Conservation (phyloP, 2,329 filamentous ascomycete species). For the Stemphylium lycopersici region DNA sequence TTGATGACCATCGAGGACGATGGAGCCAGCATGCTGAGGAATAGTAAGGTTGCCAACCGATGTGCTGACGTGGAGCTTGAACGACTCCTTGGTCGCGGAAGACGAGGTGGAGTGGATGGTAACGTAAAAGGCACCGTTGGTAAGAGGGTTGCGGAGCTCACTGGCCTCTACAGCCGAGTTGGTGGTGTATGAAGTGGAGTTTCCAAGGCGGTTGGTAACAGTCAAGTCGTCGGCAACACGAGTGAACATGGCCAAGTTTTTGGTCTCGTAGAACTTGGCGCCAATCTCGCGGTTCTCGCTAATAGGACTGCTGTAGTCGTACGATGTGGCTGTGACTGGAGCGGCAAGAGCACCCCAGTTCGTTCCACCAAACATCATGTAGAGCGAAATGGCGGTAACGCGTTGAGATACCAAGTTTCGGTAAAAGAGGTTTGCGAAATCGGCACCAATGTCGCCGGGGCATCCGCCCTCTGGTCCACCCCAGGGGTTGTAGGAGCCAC, state of each 20-base stretch:
- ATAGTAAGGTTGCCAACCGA: conserved; percentile 62
- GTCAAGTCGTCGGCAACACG: conserved; percentile 63
- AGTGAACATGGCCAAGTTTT: conserved; percentile 66
- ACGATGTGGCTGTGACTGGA: conserved; percentile 65
- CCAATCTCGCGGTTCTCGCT: conserved; percentile 64
- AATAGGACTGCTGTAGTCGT: conserved; percentile 69
- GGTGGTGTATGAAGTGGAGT: conserved; percentile 58
- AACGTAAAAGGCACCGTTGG: conserved; percentile 64
- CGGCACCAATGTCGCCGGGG: conserved; percentile 59
- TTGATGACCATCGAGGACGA: conserved; percentile 65
- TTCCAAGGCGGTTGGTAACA: conserved; percentile 58
- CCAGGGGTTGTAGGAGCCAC: conserved; percentile 67
- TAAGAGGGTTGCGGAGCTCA: conserved; percentile 65
- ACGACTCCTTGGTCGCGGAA: conserved; percentile 58
- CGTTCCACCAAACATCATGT: conserved; percentile 70
- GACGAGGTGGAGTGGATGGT: conserved; percentile 62
- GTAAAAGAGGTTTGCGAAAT: conserved; percentile 70
- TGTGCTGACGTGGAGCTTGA: conserved; percentile 63
- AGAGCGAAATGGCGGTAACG: conserved; percentile 65
- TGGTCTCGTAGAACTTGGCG: conserved; percentile 68
- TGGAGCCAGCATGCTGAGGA: conserved; percentile 56
- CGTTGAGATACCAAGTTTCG: conserved; percentile 66
- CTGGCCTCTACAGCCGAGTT: conserved; percentile 60
- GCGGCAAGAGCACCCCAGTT: conserved; percentile 67
- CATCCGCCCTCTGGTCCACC: conserved; percentile 64